Conservation (phyloP, 106 monocot genomes). For the Ottelia alismoides region DNA sequence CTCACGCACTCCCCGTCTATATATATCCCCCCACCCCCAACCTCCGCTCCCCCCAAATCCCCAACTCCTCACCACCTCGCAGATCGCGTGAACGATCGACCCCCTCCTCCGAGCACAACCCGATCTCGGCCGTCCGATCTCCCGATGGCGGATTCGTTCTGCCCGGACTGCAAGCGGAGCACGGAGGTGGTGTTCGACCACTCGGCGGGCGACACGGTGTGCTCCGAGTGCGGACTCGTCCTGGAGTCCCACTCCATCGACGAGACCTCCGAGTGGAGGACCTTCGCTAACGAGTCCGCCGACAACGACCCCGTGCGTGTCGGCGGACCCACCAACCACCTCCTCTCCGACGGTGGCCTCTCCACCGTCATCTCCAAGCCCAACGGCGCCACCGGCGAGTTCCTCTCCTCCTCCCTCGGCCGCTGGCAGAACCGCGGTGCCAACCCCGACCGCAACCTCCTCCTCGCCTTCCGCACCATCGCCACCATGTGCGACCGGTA, state of each 20-base stretch:
- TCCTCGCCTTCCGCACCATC: constrained; percentile 28
- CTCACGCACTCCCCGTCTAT: too few relatives aligned
- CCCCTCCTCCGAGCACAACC: too few relatives aligned
- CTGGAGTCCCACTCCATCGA: constrained; percentile 55
- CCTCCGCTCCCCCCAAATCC: too few relatives aligned
- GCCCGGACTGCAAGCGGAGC: constrained; percentile 19
- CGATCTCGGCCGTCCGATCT: too few relatives aligned
- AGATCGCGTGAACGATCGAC: too few relatives aligned
- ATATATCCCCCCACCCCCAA: too few relatives aligned
- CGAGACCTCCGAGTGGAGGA: constrained; percentile 63
- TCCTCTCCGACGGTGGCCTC: constrained; percentile 46
- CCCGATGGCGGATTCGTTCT: constrained; percentile 20
- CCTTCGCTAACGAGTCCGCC: constrained; percentile 45
- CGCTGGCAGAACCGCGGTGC: constrained; percentile 42
- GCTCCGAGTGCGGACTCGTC: constrained; percentile 55
- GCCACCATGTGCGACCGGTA: constrained; percentile 59
- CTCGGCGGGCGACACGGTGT: constrained; percentile 56
- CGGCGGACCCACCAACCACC: constrained; percentile 47
- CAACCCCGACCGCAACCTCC: constrained; percentile 31
- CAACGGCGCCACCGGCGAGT: constrained; percentile 25
- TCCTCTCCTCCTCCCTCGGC: constrained; percentile 38
- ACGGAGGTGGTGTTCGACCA: constrained; percentile 24
- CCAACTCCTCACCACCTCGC: too few relatives aligned
- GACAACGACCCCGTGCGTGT: constrained; percentile 61
- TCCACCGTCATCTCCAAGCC: constrained; percentile 49